Conservation (phyloP, 75 land plant genomes). For the Adiantum capillusveneris region DNA sequence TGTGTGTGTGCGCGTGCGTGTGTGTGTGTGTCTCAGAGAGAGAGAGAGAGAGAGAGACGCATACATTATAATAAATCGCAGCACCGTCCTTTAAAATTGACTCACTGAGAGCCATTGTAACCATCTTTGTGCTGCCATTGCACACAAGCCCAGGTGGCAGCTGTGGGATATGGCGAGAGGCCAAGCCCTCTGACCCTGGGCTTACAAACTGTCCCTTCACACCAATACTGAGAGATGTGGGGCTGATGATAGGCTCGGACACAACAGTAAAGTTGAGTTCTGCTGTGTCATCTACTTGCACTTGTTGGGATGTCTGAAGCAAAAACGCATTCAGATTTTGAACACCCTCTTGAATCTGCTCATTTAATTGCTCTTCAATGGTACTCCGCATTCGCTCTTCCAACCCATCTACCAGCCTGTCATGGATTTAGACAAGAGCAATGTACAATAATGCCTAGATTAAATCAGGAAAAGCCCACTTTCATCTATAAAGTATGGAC, state of each 20-base stretch:
- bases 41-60: too few relatives aligned
- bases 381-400: conserved; percentile 42
- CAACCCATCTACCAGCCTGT: conserved; percentile 77
- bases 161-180: background rate
- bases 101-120: conserved; percentile 58
- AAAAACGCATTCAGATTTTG: conserved; percentile 44
- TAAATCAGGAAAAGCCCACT: too few relatives aligned
- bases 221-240: conserved; percentile 56
- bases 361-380: conserved; percentile 58
- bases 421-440: too few relatives aligned
- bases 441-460: too few relatives aligned
- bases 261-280: conserved; percentile 71
- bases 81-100: conserved; percentile 66
- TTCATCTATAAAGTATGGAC: too few relatives aligned
- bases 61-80: conserved; percentile 50
- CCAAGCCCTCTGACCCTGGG: background rate
- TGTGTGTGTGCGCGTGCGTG: too few relatives aligned
- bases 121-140: conserved; percentile 51
- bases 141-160: conserved; percentile 24
- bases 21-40: too few relatives aligned
- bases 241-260: conserved; percentile 37
- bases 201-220: conserved; percentile 53
- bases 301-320: conserved; percentile 47
- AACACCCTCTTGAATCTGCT: conserved; percentile 41
- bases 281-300: conserved; percentile 34